Evolutionary conservation across 345 rosid genomes (phyloP).

Genomic region (Psidium friedrichsthalianum): DNA sequence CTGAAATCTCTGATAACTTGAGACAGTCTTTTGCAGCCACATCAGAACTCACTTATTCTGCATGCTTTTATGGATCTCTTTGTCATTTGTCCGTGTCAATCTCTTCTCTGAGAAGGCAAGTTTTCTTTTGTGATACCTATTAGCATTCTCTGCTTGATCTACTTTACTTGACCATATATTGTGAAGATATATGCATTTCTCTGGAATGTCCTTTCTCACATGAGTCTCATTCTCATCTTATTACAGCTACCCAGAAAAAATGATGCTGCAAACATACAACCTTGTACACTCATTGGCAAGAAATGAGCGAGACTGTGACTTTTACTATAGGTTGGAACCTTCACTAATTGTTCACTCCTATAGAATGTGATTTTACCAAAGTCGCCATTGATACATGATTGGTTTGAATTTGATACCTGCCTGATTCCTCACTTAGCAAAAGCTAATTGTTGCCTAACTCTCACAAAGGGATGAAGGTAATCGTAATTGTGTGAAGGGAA

Average conservation of each 20-base stretch:
- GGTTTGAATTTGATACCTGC: background rate
- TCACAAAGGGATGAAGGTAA: background rate
- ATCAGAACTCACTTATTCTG: slow-evolving; percentile 94
- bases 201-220: background rate
- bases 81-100: slow-evolving; percentile 82
- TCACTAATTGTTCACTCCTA: background rate
- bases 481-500: background rate
- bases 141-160: background rate
- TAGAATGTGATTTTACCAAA: background rate
- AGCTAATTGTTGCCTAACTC: background rate
- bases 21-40: slow-evolving; percentile 87
- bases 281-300: slow-evolving; percentile 88
- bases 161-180: background rate
- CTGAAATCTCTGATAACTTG: slow-evolving; percentile 50
- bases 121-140: background rate
- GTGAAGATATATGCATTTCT: background rate
- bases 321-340: slow-evolving; percentile 80
- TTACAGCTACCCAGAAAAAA: slow-evolving; percentile 92
- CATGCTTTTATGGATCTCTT: slow-evolving; percentile 99
- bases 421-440: background rate
- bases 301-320: slow-evolving; percentile 92
- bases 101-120: slow-evolving; percentile 95
- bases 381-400: background rate
- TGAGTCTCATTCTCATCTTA: background rate
- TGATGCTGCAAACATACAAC: slow-evolving; percentile 93